Evolutionary conservation across 2,329 filamentous ascomycete genomes (phyloP).

Genomic region (Lachnellula occidentalis): DNA sequence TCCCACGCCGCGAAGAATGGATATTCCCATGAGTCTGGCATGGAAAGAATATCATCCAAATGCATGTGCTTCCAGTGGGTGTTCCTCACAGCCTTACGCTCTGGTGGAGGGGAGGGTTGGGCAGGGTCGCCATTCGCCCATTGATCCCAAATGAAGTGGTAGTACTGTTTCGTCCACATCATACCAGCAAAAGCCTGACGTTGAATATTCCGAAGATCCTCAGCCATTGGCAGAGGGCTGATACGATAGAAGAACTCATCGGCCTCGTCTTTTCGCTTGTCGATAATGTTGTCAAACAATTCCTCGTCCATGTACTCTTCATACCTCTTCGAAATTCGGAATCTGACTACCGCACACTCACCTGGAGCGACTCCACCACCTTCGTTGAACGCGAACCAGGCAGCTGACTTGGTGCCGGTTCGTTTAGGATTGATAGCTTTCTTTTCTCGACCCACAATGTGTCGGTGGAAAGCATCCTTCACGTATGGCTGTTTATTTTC

Average conservation of each 20-base stretch:
- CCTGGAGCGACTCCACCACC: constrained; percentile 81
- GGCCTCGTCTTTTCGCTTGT: constrained; percentile 79
- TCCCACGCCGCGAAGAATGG: constrained; percentile 98
- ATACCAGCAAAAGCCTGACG: constrained; percentile 91
- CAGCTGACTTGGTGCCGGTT: constrained; percentile 80
- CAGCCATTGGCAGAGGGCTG: constrained; percentile 87
- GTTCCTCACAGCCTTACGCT: constrained; percentile 77
- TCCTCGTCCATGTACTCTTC: constrained; percentile 86
- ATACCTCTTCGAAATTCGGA: constrained; percentile 72
- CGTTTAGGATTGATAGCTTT: constrained; percentile 74
- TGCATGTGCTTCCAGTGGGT: constrained; percentile 91
- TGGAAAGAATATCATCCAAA: constrained; percentile 90
- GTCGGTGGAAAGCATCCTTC: constrained; percentile 90
- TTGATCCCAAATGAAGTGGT: constrained; percentile 95
- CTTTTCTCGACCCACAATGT: constrained; percentile 78
- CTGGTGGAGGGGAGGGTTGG: constrained; percentile 78
- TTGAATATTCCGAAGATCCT: constrained; percentile 92
- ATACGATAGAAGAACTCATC: constrained; percentile 95
- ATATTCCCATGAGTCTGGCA: constrained; percentile 99
- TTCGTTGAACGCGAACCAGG: constrained; percentile 90
- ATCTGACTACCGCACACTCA: constrained; percentile 91
- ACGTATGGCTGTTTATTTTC: constrained; percentile 80
- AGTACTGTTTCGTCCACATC: constrained; percentile 98
- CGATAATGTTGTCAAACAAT: constrained; percentile 83
- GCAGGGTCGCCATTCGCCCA: constrained; percentile 93